These are phyloP conservation scores for Capsicum rhomboideum DNA, from an alignment of 257 asterid genomes.

Conservation along the genomic window DNA sequence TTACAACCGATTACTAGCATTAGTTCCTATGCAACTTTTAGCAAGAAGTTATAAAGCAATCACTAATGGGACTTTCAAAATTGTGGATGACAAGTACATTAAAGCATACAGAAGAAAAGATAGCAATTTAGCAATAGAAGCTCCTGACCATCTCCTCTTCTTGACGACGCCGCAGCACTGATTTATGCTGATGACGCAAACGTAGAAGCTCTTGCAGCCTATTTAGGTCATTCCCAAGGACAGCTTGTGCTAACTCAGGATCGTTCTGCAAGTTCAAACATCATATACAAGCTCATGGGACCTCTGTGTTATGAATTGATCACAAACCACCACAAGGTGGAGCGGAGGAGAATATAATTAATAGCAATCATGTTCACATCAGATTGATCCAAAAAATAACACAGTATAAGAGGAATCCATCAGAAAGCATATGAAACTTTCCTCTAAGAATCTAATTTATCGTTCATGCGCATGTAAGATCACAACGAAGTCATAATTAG, in stretches of 20 bases:
- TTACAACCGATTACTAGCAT: background rate
- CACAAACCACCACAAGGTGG: background rate
- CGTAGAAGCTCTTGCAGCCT: constrained; percentile 83
- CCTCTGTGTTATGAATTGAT: background rate
- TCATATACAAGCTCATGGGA: constrained; percentile 11
- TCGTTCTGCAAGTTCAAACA: constrained; percentile 55
- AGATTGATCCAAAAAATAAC: background rate
- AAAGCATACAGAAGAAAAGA: background rate
- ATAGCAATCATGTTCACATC: background rate
- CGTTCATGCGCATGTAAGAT: background rate
- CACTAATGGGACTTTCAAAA: background rate
- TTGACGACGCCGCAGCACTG: constrained; percentile 64
- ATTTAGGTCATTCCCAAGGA: constrained; percentile 87
- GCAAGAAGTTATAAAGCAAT: background rate
- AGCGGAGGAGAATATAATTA: background rate
- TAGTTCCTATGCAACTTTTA: background rate
- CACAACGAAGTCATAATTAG: background rate
- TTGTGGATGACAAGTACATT: background rate
- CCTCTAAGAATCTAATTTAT: background rate
- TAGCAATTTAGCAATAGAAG: background rate
- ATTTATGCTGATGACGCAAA: constrained; percentile 55
- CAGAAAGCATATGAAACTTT: background rate
- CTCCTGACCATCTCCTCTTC: constrained; percentile 87
- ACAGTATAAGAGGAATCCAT: background rate
- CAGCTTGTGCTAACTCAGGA: constrained; percentile 92